Evolutionary conservation across 495 filamentous ascomycete genomes (phyloP).

Genomic region (Trichocladium antarcticum): DNA sequence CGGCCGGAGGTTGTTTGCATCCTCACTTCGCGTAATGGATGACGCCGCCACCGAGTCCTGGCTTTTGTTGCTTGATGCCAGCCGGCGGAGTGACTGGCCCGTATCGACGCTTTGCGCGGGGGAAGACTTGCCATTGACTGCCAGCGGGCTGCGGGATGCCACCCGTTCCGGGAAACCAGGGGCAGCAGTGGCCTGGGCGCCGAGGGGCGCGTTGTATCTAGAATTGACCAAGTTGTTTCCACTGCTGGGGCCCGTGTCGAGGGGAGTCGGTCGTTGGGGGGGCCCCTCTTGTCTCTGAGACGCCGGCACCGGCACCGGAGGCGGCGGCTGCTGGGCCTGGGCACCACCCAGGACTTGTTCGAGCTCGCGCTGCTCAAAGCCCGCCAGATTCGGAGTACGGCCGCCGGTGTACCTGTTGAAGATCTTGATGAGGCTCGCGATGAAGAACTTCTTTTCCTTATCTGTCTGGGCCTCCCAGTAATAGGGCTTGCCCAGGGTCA

Average conservation of each 20-base stretch:
- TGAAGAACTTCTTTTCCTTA: constrained; percentile 98
- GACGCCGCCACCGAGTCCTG: constrained; percentile 45
- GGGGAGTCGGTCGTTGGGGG: constrained; percentile 25
- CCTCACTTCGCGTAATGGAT: constrained; percentile 36
- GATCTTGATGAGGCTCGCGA: constrained; percentile 87
- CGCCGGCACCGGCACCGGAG: background rate
- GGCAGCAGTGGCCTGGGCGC: constrained; percentile 7
- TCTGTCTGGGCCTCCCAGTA: constrained; percentile 88
- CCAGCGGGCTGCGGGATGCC: constrained; percentile 23
- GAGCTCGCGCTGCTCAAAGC: constrained; percentile 70
- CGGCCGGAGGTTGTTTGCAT: constrained; percentile 37
- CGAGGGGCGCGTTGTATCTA: constrained; percentile 17
- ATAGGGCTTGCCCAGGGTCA: constrained; percentile 85
- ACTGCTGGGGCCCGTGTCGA: constrained; percentile 22
- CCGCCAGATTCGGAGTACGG: constrained; percentile 61
- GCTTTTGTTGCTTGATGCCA: constrained; percentile 42
- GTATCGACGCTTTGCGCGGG: constrained; percentile 39
- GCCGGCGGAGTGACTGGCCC: constrained; percentile 32
- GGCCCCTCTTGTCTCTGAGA: constrained; percentile 18
- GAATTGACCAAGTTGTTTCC: constrained; percentile 19
- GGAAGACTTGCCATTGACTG: constrained; percentile 30
- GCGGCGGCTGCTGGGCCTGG: constrained; percentile 15
- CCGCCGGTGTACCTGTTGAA: constrained; percentile 92
- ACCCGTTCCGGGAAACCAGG: constrained; percentile 14
- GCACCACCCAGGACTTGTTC: constrained; percentile 53